phyloP scores from a whole-genome alignment of 129 eudicot genomes.

The Lactuca sativa region DNA sequence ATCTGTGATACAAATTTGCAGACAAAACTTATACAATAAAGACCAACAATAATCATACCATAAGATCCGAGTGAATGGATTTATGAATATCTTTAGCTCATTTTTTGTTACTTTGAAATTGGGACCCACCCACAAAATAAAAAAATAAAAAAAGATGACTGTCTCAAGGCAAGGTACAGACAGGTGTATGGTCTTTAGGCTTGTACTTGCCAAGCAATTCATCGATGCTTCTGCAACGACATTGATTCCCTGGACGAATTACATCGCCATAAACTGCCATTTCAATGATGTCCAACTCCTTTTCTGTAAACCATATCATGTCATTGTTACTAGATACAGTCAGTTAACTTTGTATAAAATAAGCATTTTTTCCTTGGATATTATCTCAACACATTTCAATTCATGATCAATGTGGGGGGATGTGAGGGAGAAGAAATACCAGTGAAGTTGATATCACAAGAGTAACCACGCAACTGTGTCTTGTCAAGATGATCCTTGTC shows the following conservation, averaged over 20 bases:
- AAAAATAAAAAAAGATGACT: neutral
- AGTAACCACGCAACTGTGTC: conserved; percentile 56
- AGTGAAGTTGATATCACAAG: conserved; percentile 84
- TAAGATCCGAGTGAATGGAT: neutral
- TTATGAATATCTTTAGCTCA: neutral
- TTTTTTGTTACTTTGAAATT: conserved; percentile 7
- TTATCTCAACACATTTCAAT: no score
- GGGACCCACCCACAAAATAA: neutral
- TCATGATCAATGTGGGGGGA: neutral
- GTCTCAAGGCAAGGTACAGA: conserved; percentile 76
- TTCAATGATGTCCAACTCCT: conserved; percentile 89
- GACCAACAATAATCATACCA: no score
- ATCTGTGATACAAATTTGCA: no score
- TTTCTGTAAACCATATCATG: conserved; percentile 48
- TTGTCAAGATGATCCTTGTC: conserved; percentile 63
- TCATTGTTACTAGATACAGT: neutral
- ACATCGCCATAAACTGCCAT: conserved; percentile 99
- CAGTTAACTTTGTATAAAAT: no score
- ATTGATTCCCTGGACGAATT: conserved; percentile 86
- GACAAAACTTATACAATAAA: no score
- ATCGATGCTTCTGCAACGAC: conserved; percentile 87
- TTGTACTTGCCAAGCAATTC: conserved; percentile 79
- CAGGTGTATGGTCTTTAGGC: conserved; percentile 59
- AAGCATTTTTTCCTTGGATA: no score
- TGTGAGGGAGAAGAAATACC: conserved; percentile 40